phyloP scores from a whole-genome alignment of 2,329 filamentous ascomycete species.

The Grosmannia serpens region DNA sequence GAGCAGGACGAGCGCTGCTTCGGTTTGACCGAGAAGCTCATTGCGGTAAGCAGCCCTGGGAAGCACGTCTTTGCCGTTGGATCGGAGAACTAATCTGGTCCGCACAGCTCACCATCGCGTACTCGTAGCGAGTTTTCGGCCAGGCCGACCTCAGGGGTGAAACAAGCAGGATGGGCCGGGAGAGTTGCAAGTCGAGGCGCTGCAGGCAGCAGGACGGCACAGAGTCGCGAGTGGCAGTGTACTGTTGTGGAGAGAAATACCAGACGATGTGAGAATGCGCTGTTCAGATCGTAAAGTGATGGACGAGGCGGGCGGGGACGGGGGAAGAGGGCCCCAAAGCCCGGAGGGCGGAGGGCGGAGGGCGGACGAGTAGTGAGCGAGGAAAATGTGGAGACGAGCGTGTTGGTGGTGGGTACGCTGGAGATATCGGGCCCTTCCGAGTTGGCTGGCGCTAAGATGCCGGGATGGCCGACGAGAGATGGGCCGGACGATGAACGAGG shows the following conservation, averaged over 20 bases:
- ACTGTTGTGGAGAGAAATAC: not conserved
- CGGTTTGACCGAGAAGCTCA: constrained; percentile 45
- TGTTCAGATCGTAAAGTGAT: not conserved
- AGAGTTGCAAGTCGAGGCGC: too few species aligned
- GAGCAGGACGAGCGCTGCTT: constrained; percentile 41
- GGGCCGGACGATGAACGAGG: not conserved
- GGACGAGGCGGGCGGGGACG: not conserved
- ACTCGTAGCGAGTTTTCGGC: not conserved
- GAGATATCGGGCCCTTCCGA: not conserved
- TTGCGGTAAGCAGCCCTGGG: constrained; percentile 34
- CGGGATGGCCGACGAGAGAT: not conserved
- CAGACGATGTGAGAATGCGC: not conserved
- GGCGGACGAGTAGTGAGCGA: not conserved
- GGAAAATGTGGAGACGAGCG: not conserved
- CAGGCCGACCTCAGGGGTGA: too few species aligned
- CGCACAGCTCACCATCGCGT: constrained; percentile 5
- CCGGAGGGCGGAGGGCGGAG: not conserved
- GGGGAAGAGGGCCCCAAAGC: not conserved
- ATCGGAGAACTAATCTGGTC: not conserved
- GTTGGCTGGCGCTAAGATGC: not conserved
- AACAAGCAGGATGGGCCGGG: too few species aligned
- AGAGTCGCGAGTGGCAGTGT: not conserved
- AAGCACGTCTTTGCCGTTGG: not conserved
- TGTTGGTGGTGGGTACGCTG: not conserved
- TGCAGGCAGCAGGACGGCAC: not conserved